phyloP scores from a whole-genome alignment of 2,329 filamentous ascomycete species.

The Hypoxylon sp. region DNA sequence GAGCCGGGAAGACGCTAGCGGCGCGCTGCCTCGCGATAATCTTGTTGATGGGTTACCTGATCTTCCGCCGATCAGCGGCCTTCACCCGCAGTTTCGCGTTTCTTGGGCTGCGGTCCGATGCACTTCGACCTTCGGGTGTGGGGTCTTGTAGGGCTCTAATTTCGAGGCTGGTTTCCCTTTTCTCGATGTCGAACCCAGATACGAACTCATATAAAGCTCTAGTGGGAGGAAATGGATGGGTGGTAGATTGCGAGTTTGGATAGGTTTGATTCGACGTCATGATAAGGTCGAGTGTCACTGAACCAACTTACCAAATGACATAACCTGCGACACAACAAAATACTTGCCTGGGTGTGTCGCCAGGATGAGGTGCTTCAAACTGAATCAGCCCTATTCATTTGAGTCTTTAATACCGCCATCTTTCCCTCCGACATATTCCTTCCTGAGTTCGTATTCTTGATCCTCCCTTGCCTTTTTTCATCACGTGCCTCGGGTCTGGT shows the following conservation, averaged over 20 bases:
- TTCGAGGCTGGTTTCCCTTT: constrained; percentile 13
- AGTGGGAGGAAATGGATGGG: background rate
- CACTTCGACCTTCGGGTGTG: constrained; percentile 33
- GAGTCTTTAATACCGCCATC: background rate
- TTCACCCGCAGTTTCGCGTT: constrained; percentile 10
- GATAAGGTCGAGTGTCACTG: background rate
- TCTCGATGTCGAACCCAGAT: constrained; percentile 2
- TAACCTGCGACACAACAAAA: background rate
- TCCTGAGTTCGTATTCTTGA: background rate
- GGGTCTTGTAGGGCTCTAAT: constrained; percentile 38
- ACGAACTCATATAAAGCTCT: too few species aligned
- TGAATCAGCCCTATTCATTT: background rate
- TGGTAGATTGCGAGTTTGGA: background rate
- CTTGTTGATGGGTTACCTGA: constrained; percentile 24
- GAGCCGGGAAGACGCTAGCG: constrained; percentile 23
- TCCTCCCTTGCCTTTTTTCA: background rate
- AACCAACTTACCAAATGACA: background rate
- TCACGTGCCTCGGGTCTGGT: background rate
- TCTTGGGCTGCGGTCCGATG: constrained; percentile 21
- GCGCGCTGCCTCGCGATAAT: constrained; percentile 33
- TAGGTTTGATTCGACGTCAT: background rate
- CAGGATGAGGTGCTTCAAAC: background rate
- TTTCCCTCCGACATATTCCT: background rate
- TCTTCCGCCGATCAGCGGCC: constrained; percentile 25
- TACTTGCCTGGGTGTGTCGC: background rate